phyloP scores from a whole-genome alignment of 23 red algal species.

The Cyanidiococcus yangmingshanensis region DNA sequence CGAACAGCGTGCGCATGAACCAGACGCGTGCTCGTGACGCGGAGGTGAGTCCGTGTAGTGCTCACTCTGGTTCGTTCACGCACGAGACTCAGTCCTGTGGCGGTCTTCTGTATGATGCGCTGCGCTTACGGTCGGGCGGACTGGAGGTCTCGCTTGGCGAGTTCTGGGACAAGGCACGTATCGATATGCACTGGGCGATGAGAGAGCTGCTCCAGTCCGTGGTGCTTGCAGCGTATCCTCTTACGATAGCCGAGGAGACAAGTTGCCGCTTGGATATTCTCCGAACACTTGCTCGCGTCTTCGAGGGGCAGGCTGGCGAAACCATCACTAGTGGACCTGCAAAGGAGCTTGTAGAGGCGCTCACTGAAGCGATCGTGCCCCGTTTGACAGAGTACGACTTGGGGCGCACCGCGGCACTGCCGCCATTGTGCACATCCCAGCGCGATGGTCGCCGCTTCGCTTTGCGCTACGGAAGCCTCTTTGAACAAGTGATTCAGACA shows the following conservation, averaged over 20 bases:
- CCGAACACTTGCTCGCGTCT: background rate
- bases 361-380: background rate
- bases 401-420: background rate
- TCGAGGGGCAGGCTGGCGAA: background rate
- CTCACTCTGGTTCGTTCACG: background rate
- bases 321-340: background rate
- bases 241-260: background rate
- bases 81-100: background rate
- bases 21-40: background rate
- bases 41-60: background rate
- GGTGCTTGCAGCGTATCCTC: background rate
- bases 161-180: background rate
- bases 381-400: background rate
- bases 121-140: background rate
- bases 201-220: background rate
- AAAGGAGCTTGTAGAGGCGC: background rate
- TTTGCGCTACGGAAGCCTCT: constrained; percentile 32
- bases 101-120: background rate
- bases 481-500: constrained; percentile 16
- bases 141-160: background rate
- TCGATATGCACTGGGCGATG: background rate
- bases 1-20: too few species aligned
- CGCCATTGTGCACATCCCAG: background rate
- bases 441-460: background rate
- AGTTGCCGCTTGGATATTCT: background rate